Evolutionary conservation across 2,329 filamentous ascomycete species (phyloP), one percentile per base, ranked within the genome.

Genomic region (Aureobasidium leucospermi): DNA sequence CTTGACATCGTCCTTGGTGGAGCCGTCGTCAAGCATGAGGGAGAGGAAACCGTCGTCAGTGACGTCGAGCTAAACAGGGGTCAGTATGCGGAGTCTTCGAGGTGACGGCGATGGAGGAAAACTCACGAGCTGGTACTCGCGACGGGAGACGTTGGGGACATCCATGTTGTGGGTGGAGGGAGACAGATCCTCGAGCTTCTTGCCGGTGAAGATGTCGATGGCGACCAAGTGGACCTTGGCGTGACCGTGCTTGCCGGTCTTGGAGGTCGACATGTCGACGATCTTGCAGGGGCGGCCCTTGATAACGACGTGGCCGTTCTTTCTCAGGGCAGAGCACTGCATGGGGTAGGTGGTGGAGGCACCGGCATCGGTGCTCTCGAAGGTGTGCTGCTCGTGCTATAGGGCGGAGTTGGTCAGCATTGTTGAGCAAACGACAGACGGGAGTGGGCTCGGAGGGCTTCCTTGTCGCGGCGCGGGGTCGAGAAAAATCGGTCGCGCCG

Each of bases 181-280:
- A 79, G 87, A 96, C 65, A 99, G 86, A 82, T 99, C 95, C 84
- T 99, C 94, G 68, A 96, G 85, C 87, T 99, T 99, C 90, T 96
- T 99, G 85, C 84, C 84, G 68, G 92, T 99, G 88, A 99, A 99
- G 83, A 99, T 97, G 78, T 99, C 94, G 77, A 95, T 86, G 75
- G 91, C 94, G 74, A 96, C 88, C 72, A 99, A 82, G 82, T 99
- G 93, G 78, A 99, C 94, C 88, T 99, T 99, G 81, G 94, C 94
- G 89, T 99, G 95, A 79, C 94, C 94, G 89, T 99, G 94, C 90
- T 99, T 99, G 81, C 94, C 94, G 70, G 94, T 99, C 92, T 99
- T 99, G 79, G 94, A 99, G 83, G 94, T 99, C 70, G 91, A 96
- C 95, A 99, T 99, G 76, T 99, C 94, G 79, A 97, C 90, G 73